A percentile compares a stretch with the other conserved stretches of the same genome.
These are phyloP conservation scores for Phaeoacremonium minimum DNA, from an alignment of 2,329 filamentous ascomycete genomes.

Conservation along the genomic window DNA sequence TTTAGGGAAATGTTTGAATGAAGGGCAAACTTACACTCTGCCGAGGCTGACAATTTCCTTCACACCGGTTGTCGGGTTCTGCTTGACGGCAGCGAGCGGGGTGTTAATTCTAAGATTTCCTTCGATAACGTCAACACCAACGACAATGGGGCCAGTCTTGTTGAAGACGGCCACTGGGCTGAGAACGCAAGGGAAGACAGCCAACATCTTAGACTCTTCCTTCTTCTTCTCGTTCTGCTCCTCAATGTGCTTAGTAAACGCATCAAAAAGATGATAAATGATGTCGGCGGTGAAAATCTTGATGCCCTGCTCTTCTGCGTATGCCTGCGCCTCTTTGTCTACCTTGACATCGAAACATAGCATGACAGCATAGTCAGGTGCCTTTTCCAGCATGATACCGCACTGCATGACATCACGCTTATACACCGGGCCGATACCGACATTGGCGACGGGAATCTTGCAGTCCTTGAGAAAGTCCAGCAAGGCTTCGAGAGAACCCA, in stretches of 20 bases:
- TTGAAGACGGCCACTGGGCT: slow-evolving; percentile 92
- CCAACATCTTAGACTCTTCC: slow-evolving; percentile 91
- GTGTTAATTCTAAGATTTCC: slow-evolving; percentile 83
- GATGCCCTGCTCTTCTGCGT: slow-evolving; percentile 90
- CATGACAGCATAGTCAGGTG: slow-evolving; percentile 96
- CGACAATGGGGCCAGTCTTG: slow-evolving; percentile 92
- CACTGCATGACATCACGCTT: slow-evolving; percentile 96
- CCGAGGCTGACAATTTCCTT: slow-evolving; percentile 85
- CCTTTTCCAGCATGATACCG: slow-evolving; percentile 94
- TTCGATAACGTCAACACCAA: slow-evolving; percentile 94
- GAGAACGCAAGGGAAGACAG: slow-evolving; percentile 95
- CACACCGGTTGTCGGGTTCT: slow-evolving; percentile 69
- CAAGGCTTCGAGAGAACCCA: slow-evolving; percentile 92
- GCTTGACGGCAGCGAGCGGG: slow-evolving; percentile 82
- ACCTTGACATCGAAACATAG: slow-evolving; percentile 99
- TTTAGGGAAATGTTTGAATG: neutral
- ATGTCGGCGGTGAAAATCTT: slow-evolving; percentile 99
- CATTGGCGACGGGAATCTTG: slow-evolving; percentile 97
- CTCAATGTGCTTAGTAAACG: slow-evolving; percentile 93
- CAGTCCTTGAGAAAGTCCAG: slow-evolving; percentile 93
- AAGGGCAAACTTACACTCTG: slow-evolving; percentile 73
- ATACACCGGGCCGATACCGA: slow-evolving; percentile 95
- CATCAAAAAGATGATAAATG: slow-evolving; percentile 97
- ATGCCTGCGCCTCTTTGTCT: slow-evolving; percentile 88
- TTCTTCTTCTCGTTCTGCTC: slow-evolving; percentile 85